Percentiles rank a stretch among this genome's conserved stretches.
These are phyloP conservation scores for Paracamarosporium sp. DNA, from an alignment of 2,329 filamentous ascomycete genomes.

Conservation along the genomic window DNA sequence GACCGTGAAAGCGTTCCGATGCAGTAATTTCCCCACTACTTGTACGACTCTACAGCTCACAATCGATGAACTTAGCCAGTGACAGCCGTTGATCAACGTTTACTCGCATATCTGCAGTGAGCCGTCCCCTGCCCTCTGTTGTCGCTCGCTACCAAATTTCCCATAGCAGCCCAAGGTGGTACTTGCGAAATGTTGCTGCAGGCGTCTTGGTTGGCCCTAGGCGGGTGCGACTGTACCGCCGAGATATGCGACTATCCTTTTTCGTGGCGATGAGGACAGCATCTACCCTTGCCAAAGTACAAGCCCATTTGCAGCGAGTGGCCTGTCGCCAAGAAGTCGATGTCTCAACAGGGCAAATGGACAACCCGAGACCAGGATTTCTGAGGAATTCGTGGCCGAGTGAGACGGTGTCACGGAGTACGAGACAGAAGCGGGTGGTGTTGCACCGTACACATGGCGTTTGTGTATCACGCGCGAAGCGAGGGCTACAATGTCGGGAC, in stretches of 20 bases:
- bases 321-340: background rate
- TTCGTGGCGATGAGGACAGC: slow-evolving; percentile 10
- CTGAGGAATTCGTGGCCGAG: slow-evolving; percentile 9
- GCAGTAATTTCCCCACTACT: slow-evolving; percentile 6
- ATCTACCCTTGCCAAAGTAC: slow-evolving; percentile 10
- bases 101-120: slow-evolving; percentile 10
- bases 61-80: slow-evolving; percentile 14
- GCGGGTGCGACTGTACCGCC: slow-evolving; percentile 8
- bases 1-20: background rate
- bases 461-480: background rate
- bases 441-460: slow-evolving; percentile 14
- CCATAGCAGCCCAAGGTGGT: background rate
- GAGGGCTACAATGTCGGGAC: background rate
- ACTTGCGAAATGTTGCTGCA: background rate
- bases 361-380: slow-evolving; percentile 3
- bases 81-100: slow-evolving; percentile 19
- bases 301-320: background rate
- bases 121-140: slow-evolving; percentile 4
- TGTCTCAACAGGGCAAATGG: background rate
- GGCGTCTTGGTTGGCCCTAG: slow-evolving; percentile 11
- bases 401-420: slow-evolving; percentile 18
- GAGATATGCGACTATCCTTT: slow-evolving; percentile 8
- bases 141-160: slow-evolving; percentile 10
- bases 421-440: slow-evolving; percentile 5
- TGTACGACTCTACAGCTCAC: background rate